phyloP scores from a whole-genome alignment of 345 rosid genomes.

The Raphanus raphanistrum region DNA sequence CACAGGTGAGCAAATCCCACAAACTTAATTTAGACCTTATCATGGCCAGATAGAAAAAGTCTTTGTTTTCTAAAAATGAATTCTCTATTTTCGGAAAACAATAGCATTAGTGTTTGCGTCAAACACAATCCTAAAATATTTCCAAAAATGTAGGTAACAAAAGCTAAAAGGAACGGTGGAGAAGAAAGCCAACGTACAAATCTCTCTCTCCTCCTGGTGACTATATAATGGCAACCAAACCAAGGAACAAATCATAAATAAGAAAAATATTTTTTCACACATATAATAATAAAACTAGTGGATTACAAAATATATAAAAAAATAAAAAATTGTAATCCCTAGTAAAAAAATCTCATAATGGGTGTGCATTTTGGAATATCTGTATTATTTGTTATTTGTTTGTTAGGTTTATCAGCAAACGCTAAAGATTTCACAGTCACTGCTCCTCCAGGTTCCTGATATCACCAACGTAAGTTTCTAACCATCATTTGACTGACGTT shows the following conservation, averaged over 20 bases:
- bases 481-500: background rate
- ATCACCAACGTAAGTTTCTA: conserved; percentile 21
- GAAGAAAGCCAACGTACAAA: background rate
- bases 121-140: background rate
- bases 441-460: conserved; percentile 29
- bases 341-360: conserved; percentile 17
- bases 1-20: background rate
- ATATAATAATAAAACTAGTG: conserved; percentile 13
- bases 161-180: conserved; percentile 11
- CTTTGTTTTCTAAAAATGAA: conserved; percentile 10
- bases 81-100: background rate
- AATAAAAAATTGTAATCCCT: conserved; percentile 19
- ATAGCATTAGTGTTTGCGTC: background rate
- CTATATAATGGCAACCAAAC: conserved; percentile 24
- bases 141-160: background rate
- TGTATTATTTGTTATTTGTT: conserved; percentile 8
- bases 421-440: conserved; percentile 28
- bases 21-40: background rate
- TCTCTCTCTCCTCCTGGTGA: background rate
- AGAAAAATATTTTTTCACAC: background rate
- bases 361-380: conserved; percentile 17
- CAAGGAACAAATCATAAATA: conserved; percentile 9
- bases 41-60: background rate
- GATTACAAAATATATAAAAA: background rate
- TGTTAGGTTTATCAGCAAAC: conserved; percentile 33